A percentile compares a stretch with the other conserved stretches of the same genome.
phyloP scores from a whole-genome alignment of 2,329 filamentous ascomycete species.

The Aspergillus thermomutatus region DNA sequence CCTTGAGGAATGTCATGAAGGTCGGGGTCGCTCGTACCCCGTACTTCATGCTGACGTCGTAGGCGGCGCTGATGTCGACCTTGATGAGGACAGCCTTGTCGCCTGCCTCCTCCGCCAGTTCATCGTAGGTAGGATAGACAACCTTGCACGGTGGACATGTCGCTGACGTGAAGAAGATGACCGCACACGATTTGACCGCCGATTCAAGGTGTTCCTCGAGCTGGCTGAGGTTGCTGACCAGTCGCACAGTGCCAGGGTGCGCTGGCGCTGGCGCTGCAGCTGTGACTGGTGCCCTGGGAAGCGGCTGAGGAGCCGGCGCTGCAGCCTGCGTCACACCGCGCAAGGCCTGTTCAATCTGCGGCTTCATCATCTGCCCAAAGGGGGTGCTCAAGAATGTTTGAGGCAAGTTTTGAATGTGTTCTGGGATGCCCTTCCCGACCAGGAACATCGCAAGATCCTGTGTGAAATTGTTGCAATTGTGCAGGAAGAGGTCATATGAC shows the following conservation, averaged over 20 bases:
- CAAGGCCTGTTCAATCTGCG: constrained; percentile 67
- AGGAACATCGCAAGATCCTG: constrained; percentile 90
- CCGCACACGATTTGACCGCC: constrained; percentile 66
- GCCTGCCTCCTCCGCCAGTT: constrained; percentile 70
- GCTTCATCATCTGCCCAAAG: constrained; percentile 82
- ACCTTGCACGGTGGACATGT: constrained; percentile 82
- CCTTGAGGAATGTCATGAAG: constrained; percentile 78
- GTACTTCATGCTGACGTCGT: constrained; percentile 63
- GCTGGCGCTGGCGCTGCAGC: constrained; percentile 11
- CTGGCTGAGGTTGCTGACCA: constrained; percentile 57
- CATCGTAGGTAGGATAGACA: constrained; percentile 77
- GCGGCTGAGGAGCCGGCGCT: constrained; percentile 24
- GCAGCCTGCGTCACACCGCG: constrained; percentile 60
- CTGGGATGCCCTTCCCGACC: constrained; percentile 81
- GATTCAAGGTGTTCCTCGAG: constrained; percentile 59
- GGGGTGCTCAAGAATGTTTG: constrained; percentile 80
- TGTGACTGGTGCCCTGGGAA: constrained; percentile 14
- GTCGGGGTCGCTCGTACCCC: constrained; percentile 76
- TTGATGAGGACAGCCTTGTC: constrained; percentile 72
- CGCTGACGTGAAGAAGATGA: constrained; percentile 89
- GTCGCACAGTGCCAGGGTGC: constrained; percentile 53
- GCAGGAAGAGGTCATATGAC: constrained; percentile 82
- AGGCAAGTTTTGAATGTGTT: constrained; percentile 80
- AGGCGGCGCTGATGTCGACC: constrained; percentile 69
- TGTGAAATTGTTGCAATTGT: constrained; percentile 98